Base-by-base conservation (phyloP, 345 rosid genomes). In the Gossypium ekmanianum region DNA sequence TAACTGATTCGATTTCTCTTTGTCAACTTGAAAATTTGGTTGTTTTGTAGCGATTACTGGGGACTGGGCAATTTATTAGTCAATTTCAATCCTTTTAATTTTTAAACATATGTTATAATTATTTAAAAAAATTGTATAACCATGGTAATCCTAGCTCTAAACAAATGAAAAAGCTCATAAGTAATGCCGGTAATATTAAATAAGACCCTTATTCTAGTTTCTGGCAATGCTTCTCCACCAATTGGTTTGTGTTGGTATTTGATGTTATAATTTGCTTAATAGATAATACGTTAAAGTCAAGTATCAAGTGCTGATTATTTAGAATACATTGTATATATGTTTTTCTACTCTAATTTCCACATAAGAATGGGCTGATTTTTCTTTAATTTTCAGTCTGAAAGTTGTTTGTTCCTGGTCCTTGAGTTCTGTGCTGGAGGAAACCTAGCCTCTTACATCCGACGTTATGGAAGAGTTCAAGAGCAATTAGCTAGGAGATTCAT, bases 401-500 rank as follows among this genome's bases (percentile, higher is more conserved):
- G 73, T 73, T 83, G 81, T 77, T 20, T 85, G 45, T 70, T 78
- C 74, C 77, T 88, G 75, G 85, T 87, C 45, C 6, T 90, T 75
- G 97, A 88, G 73, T 92, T 85, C 72, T 90, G 94, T 73, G 75
- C 70, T 34, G 87, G 91, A 17, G 97, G 94, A 59, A 79, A 81
- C 61, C 79, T 92, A 20, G 84, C 91, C 11, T 86, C 88, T 13
- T 90, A 86, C 67, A 78, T 90, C 44, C 77, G 29, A 61, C 39
- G 58, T 26, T 80, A 78, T 75, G 92, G 94, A 44, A 90, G 78
- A 56, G 87, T 92, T 72, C 52, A 74, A 67, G 85, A 92, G 80
- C 73, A 79, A 41, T 72, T 79, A 41, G 89, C 90, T 10, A 86
- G 78, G 73, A 84, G 82, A 67, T 88, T 92, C 72, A 78, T 88